Evolutionary conservation across 1,284 basidiomycete species (phyloP).

Genomic region (Leccinum pseudoinsigne): DNA sequence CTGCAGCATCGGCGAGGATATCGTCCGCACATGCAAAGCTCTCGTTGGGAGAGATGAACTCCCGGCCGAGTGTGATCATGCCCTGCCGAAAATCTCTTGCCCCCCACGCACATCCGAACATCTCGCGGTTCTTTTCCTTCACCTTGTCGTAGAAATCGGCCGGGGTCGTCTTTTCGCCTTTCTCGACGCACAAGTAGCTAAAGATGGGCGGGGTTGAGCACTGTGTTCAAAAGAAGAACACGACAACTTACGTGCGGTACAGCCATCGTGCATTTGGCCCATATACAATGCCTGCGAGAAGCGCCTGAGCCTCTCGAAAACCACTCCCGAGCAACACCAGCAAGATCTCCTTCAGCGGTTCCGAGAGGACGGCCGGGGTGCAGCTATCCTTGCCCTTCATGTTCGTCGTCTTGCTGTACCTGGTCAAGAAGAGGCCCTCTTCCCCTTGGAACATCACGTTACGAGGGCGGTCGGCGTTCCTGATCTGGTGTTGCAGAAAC

Average conservation of each 20-base stretch:
- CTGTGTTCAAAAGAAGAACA: not conserved
- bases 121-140: not conserved
- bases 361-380: conserved; percentile 5
- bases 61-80: not conserved
- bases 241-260: not conserved
- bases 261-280: not conserved
- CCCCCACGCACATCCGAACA: conserved; percentile 11
- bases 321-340: conserved; percentile 9
- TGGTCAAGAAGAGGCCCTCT: not conserved
- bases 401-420: conserved; percentile 11
- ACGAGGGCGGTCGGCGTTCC: not conserved
- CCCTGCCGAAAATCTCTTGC: conserved; percentile 2
- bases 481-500: conserved; percentile 6
- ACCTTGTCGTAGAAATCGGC: conserved; percentile 3
- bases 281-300: conserved; percentile 3
- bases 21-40: not conserved
- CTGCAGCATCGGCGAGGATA: not conserved
- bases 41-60: not conserved
- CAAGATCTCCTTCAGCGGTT: not conserved
- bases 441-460: conserved; percentile 9
- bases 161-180: not conserved
- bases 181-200: conserved; percentile 12
- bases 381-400: conserved; percentile 4
- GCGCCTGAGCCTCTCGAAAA: conserved; percentile 7
- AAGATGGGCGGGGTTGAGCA: not conserved